These are phyloP conservation scores for Phyllachora maydis DNA, from an alignment of 2,329 filamentous ascomycete species.

Conservation along the genomic window DNA sequence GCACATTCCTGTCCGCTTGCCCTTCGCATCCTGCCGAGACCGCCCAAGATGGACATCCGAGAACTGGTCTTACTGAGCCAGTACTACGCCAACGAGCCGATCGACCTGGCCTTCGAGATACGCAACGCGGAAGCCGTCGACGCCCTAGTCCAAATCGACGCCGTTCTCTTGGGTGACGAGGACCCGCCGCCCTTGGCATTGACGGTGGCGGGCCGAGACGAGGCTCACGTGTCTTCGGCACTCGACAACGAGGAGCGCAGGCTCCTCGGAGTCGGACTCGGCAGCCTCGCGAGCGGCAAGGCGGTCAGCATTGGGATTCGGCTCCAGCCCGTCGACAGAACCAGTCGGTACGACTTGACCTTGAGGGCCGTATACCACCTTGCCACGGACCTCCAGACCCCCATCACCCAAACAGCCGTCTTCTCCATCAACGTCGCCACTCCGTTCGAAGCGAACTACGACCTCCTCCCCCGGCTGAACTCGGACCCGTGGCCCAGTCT, in stretches of 20 bases:
- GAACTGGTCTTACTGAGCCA: constrained; percentile 41
- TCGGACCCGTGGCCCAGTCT: constrained; percentile 68
- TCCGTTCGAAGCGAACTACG: constrained; percentile 84
- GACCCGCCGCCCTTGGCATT: constrained; percentile 22
- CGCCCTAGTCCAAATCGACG: constrained; percentile 49
- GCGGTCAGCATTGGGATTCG: constrained; percentile 21
- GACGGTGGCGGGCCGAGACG: constrained; percentile 10
- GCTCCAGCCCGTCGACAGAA: constrained; percentile 27
- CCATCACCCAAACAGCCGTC: constrained; percentile 52
- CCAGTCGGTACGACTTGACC: constrained; percentile 43
- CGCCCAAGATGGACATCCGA: constrained; percentile 71
- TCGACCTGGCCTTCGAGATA: constrained; percentile 48
- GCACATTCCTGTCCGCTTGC: constrained; percentile 26
- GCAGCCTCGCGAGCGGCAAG: constrained; percentile 23
- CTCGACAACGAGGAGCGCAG: constrained; percentile 18
- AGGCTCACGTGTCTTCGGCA: constrained; percentile 5
- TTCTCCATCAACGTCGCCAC: constrained; percentile 54
- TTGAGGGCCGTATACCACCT: constrained; percentile 62
- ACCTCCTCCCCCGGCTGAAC: constrained; percentile 64
- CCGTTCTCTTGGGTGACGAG: constrained; percentile 43
- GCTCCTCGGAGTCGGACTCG: constrained; percentile 19
- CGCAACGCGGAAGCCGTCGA: constrained; percentile 69
- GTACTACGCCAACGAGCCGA: constrained; percentile 69
- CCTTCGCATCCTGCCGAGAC: constrained; percentile 65
- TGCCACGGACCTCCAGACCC: constrained; percentile 58